These are phyloP conservation scores for Oryza rufipogon DNA, from an alignment of 176 grass and related monocot genomes.

Conservation along the genomic window DNA sequence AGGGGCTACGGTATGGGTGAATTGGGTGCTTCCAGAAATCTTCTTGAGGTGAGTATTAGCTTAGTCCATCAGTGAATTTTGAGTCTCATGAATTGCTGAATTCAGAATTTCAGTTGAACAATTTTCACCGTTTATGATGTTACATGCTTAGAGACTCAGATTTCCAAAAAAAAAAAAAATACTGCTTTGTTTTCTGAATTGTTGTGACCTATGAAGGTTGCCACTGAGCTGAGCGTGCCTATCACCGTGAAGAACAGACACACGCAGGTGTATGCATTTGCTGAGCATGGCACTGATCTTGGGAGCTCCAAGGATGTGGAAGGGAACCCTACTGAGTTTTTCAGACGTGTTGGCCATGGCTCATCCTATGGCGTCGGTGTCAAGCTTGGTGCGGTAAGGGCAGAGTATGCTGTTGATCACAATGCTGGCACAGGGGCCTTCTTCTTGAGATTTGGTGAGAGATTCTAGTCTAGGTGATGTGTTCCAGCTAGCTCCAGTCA, in stretches of 20 bases:
- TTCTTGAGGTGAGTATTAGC: conserved; percentile 75
- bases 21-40: conserved; percentile 85
- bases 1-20: conserved; percentile 92
- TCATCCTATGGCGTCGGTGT: conserved; percentile 86
- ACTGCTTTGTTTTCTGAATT: no score
- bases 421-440: conserved; percentile 80
- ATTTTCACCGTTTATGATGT: neutral
- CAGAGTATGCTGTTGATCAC: conserved; percentile 86
- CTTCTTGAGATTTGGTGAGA: conserved; percentile 92
- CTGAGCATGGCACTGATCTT: conserved; percentile 86
- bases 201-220: conserved; percentile 44
- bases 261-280: conserved; percentile 60
- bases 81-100: no score
- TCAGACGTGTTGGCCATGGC: conserved; percentile 76
- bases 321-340: conserved; percentile 95
- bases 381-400: conserved; percentile 88
- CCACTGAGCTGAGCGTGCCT: conserved; percentile 75
- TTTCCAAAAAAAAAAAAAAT: no score
- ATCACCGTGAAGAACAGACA: conserved; percentile 65
- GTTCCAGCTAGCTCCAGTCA: no score
- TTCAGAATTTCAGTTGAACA: neutral
- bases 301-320: conserved; percentile 94
- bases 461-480: conserved; percentile 47
- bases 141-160: neutral
- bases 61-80: neutral